Percentiles rank a stretch among this genome's conserved stretches.
These are phyloP conservation scores for Tubosaeta sp. DNA, from an alignment of 768 basidiomycete species.

Conservation along the genomic window DNA sequence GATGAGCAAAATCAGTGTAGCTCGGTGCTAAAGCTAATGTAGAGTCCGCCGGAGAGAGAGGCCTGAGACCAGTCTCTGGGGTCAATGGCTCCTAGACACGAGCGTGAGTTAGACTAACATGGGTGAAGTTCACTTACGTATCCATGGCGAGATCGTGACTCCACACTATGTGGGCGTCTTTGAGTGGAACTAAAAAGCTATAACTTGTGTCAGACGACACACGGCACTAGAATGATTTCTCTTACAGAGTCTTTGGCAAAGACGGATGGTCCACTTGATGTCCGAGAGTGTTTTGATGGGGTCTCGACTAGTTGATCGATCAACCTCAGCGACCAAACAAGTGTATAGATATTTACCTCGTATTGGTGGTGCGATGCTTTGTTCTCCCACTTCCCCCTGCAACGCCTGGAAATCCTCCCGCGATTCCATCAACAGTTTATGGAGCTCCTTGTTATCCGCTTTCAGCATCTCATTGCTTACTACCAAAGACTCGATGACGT, in stretches of 20 bases:
- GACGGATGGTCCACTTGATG: conserved; percentile 43
- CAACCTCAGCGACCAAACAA: conserved; percentile 1
- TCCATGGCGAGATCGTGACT: conserved; percentile 26
- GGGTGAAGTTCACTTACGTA: conserved; percentile 30
- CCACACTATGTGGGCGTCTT: conserved; percentile 35
- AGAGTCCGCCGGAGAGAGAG: conserved; percentile 41
- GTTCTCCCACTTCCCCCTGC: conserved; percentile 75
- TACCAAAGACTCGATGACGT: conserved; percentile 79
- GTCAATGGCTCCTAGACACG: conserved; percentile 40
- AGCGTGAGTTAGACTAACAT: conserved; percentile 7
- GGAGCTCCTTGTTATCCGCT: conserved; percentile 77
- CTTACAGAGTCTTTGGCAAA: conserved; percentile 42
- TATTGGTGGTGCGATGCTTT: conserved; percentile 46
- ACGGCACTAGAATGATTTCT: conserved; percentile 27
- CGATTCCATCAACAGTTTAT: conserved; percentile 65
- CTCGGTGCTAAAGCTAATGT: conserved; percentile 23
- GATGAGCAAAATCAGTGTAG: conserved; percentile 23
- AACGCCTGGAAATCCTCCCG: conserved; percentile 70
- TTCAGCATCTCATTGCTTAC: conserved; percentile 81
- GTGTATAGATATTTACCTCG: conserved; percentile 33
- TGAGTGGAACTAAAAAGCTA: conserved; percentile 19
- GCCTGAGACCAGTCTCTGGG: conserved; percentile 40
- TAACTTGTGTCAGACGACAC: conserved; percentile 22
- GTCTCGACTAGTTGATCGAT: conserved; percentile 24
- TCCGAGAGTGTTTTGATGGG: conserved; percentile 38